A percentile compares a stretch with the other conserved stretches of the same genome.
phyloP scores from a whole-genome alignment of 768 basidiomycete genomes.

The Tubosaeta sp. region DNA sequence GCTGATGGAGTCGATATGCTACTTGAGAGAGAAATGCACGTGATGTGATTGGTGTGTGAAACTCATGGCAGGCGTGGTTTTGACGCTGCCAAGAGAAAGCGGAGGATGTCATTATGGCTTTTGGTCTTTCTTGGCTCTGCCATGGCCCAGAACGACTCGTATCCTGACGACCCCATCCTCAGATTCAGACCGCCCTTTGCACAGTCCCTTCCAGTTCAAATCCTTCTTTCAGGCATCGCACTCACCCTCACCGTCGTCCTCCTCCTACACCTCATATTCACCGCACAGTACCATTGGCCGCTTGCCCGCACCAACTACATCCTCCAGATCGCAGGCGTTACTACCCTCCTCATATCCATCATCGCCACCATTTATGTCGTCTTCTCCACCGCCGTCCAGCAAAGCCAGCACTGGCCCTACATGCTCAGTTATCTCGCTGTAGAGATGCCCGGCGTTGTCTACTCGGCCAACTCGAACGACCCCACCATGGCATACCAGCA shows the following conservation, averaged over 20 bases:
- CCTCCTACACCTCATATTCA: slow-evolving; percentile 89
- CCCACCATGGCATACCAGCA: slow-evolving; percentile 23
- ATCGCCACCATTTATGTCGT: slow-evolving; percentile 77
- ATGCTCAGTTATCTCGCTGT: slow-evolving; percentile 92
- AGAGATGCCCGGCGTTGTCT: slow-evolving; percentile 42
- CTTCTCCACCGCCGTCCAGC: slow-evolving; percentile 50
- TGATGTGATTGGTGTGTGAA: neutral
- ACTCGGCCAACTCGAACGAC: slow-evolving; percentile 13
- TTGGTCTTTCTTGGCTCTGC: slow-evolving; percentile 4
- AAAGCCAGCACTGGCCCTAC: slow-evolving; percentile 85
- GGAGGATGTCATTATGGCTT: slow-evolving; percentile 8
- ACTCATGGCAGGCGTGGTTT: neutral
- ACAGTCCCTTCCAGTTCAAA: slow-evolving; percentile 86
- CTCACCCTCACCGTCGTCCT: slow-evolving; percentile 82
- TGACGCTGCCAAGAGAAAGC: slow-evolving; percentile 1
- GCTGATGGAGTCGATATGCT: slow-evolving; percentile 60
- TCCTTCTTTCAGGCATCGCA: slow-evolving; percentile 80
- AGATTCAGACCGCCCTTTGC: slow-evolving; percentile 74
- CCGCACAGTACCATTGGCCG: slow-evolving; percentile 93
- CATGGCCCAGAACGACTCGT: slow-evolving; percentile 23
- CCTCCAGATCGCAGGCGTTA: slow-evolving; percentile 81
- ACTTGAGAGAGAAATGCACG: slow-evolving; percentile 43
- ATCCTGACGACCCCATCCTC: slow-evolving; percentile 66
- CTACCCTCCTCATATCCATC: slow-evolving; percentile 72
- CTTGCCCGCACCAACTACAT: slow-evolving; percentile 90